Percentiles rank a stretch among this genome's conserved stretches.
phyloP scores from a whole-genome alignment of 2,329 filamentous ascomycete genomes.

The Ophiostoma triangulosporum region DNA sequence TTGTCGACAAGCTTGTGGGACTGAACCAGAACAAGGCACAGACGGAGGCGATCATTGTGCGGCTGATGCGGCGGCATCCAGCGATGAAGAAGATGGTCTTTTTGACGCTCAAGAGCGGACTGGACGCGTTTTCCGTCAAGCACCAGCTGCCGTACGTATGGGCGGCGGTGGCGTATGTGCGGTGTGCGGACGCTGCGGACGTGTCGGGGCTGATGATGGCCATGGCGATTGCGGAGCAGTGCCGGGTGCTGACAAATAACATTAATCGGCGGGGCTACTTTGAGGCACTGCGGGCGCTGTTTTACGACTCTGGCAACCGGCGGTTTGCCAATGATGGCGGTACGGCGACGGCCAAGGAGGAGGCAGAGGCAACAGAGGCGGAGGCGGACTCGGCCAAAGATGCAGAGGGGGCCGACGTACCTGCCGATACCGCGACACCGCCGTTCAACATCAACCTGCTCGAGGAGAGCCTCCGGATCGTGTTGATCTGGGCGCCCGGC shows the following conservation, averaged over 20 bases:
- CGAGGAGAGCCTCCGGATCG: constrained; percentile 16
- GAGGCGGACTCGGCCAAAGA: not conserved
- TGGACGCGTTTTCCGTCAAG: constrained; percentile 35
- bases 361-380: not conserved
- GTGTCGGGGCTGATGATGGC: constrained; percentile 29
- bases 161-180: constrained; percentile 38
- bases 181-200: constrained; percentile 22
- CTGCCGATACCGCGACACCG: no score
- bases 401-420: not conserved
- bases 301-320: constrained; percentile 16
- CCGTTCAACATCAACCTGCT: not conserved
- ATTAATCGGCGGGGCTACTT: constrained; percentile 35
- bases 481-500: constrained; percentile 37
- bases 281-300: constrained; percentile 26
- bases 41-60: constrained; percentile 42
- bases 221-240: constrained; percentile 30
- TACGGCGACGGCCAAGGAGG: not conserved
- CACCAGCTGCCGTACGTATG: constrained; percentile 42
- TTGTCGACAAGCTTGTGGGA: constrained; percentile 51
- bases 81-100: constrained; percentile 39
- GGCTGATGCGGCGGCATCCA: constrained; percentile 39
- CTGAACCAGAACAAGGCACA: constrained; percentile 42
- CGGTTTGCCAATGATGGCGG: not conserved
- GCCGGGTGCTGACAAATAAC: constrained; percentile 28
- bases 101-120: constrained; percentile 37